These are phyloP conservation scores for Anisodus acutangulus DNA, from an alignment of 257 asterid species.

Conservation along the genomic window DNA sequence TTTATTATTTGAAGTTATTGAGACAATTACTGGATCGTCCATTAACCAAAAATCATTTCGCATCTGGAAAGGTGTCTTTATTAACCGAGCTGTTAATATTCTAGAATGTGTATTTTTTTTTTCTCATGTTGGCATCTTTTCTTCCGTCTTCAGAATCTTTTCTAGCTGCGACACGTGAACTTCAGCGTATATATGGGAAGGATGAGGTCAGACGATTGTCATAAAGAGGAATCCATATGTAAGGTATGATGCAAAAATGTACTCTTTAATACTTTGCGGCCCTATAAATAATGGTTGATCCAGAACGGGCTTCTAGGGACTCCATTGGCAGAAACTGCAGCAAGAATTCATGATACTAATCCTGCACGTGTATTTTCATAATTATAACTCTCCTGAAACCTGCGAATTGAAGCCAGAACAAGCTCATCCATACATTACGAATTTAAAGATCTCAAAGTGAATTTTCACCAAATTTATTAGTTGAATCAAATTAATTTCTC, in stretches of 20 bases:
- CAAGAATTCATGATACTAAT: conserved; percentile 3
- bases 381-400: neutral
- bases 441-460: neutral
- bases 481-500: neutral
- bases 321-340: neutral
- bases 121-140: conserved; percentile 8
- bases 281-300: conserved; percentile 4
- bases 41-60: conserved; percentile 42
- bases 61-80: conserved; percentile 44
- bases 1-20: conserved; percentile 44
- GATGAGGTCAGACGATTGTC: conserved; percentile 35
- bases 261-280: neutral
- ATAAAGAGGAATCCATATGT: conserved; percentile 18
- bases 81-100: neutral
- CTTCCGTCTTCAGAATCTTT: conserved; percentile 40
- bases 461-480: neutral
- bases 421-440: neutral
- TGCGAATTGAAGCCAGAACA: neutral
- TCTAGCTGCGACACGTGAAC: conserved; percentile 49
- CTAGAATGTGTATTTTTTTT: conserved; percentile 24
- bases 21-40: conserved; percentile 43
- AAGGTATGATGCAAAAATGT: conserved; percentile 24
- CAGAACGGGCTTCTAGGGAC: neutral
- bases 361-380: neutral
- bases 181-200: conserved; percentile 44